A percentile compares a stretch with the other conserved stretches of the same genome.
Conservation (phyloP, 1,284 basidiomycete species). For the Austropuccinia psidii region DNA sequence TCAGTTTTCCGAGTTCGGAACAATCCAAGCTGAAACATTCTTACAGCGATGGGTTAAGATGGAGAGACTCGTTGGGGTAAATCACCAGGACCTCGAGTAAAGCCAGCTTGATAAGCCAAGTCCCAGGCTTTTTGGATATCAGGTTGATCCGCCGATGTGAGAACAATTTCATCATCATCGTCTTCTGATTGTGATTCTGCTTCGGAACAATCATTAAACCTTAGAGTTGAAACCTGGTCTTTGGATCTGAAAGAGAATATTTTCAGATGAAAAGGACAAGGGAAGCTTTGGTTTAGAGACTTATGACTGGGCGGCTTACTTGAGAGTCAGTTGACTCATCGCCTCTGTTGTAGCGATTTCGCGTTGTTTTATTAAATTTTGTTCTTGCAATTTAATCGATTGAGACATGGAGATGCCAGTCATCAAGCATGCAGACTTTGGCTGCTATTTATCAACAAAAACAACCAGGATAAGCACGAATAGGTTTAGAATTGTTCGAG, state of each 20-base stretch:
- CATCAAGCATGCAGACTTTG: slow-evolving; percentile 10
- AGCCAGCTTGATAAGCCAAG: slow-evolving; percentile 17
- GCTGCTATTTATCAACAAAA: background rate
- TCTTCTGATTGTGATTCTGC: background rate
- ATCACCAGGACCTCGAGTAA: slow-evolving; percentile 5
- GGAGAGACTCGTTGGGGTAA: background rate
- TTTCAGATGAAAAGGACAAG: background rate
- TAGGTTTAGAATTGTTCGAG: background rate
- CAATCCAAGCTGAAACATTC: too few relatives aligned
- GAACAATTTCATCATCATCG: background rate
- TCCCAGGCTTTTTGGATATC: slow-evolving; percentile 12
- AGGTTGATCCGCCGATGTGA: background rate
- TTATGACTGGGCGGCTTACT: background rate
- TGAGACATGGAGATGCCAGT: slow-evolving; percentile 22
- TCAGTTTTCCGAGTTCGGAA: too few relatives aligned
- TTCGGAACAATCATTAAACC: background rate
- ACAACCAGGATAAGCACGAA: background rate
- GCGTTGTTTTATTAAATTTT: background rate
- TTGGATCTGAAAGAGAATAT: background rate
- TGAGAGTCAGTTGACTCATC: background rate
- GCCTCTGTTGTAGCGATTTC: background rate
- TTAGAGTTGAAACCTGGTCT: background rate
- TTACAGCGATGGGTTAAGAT: too few relatives aligned
- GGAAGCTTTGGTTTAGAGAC: background rate
- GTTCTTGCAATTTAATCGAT: slow-evolving; percentile 15